Base-by-base conservation (phyloP, 495 filamentous ascomycete genomes). In the Hypoxylon rickii region DNA sequence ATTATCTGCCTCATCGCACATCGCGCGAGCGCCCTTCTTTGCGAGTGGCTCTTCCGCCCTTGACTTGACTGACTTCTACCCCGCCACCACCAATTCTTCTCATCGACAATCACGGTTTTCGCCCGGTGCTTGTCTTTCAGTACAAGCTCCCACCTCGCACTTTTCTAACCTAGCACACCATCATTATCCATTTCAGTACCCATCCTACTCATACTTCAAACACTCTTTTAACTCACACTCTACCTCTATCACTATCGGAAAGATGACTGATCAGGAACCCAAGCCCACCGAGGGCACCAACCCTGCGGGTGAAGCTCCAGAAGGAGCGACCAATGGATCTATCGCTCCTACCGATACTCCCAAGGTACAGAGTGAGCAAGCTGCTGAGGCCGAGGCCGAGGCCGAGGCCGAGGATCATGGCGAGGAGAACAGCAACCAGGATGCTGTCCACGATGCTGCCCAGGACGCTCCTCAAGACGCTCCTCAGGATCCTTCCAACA, bases 221-320 rank as follows among this genome's bases (percentile, higher is more conserved):
- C 15, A 49, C 34, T 26, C n/a, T 8, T 8, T 4, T 5, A 10
- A 20, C 36, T 17, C 19, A n/a, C 15, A 21, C 31, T 39, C 36
- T 15, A 57, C 34, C 16, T 37, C 21, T 16, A 32, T 16, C 13
- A 16, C 24, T 16, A 21, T 49, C 47, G 32, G 22, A 40, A 63
- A 36, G 7, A 69, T 70, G 68, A 64, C 52, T 61, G 63, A 61
- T 21, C 61, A 61, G 41, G 61, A 61, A 13, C 45, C 29, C 36
- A 65, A 69, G 45, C 63, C 63, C 44, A 55, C 21, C 12, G 63
- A 68, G 61, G 61, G 51, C 16, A 31, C 57, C 29, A 24, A 41
- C 29, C 26, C 37, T 16, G 16, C 39, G 20, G 55, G 36, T 19
- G 36, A 55, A 26, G 38, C 26, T 18, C 31, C 37, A 17, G 50